Percentiles rank a stretch among this genome's conserved stretches.
phyloP scores from a whole-genome alignment of 2,329 filamentous ascomycete genomes.

The Fusarium algeriense region DNA sequence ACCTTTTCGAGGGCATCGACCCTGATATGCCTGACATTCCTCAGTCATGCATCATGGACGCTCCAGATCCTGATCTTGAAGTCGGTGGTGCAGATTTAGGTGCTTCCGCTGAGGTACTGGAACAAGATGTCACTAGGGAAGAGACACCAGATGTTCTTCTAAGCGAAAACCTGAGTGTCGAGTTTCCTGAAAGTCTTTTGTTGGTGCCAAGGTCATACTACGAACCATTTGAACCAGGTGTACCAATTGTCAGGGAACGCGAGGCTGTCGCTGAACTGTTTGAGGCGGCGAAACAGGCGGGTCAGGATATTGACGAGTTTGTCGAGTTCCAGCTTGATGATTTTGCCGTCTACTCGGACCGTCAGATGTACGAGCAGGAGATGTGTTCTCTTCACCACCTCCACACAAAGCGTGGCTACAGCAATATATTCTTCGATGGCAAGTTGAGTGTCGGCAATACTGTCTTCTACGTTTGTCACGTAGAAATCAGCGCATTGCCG shows the following conservation, averaged over 20 bases:
- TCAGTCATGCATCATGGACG: slow-evolving; percentile 5
- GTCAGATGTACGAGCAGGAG: slow-evolving; percentile 56
- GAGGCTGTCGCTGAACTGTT: slow-evolving; percentile 28
- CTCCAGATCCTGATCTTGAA: background rate
- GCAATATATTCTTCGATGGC: slow-evolving; percentile 70
- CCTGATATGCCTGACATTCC: slow-evolving; percentile 8
- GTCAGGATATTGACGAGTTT: slow-evolving; percentile 47
- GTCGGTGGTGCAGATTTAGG: background rate
- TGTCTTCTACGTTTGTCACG: slow-evolving; percentile 64
- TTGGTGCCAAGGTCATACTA: slow-evolving; percentile 49
- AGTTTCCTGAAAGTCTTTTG: slow-evolving; percentile 47
- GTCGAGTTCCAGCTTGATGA: slow-evolving; percentile 66
- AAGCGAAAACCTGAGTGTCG: slow-evolving; percentile 37
- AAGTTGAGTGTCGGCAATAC: slow-evolving; percentile 60
- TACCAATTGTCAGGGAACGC: slow-evolving; percentile 42
- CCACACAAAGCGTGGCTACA: slow-evolving; percentile 51
- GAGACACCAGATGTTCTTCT: background rate
- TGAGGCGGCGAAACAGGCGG: slow-evolving; percentile 17
- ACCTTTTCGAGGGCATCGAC: slow-evolving; percentile 14
- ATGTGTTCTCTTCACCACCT: slow-evolving; percentile 68
- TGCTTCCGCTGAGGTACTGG: slow-evolving; percentile 8
- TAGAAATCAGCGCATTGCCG: slow-evolving; percentile 70
- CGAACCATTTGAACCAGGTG: slow-evolving; percentile 49
- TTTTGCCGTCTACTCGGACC: slow-evolving; percentile 68
- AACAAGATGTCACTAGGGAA: background rate